Conservation (phyloP, 2,329 filamentous ascomycete genomes). For the Colletotrichum plurivorum region DNA sequence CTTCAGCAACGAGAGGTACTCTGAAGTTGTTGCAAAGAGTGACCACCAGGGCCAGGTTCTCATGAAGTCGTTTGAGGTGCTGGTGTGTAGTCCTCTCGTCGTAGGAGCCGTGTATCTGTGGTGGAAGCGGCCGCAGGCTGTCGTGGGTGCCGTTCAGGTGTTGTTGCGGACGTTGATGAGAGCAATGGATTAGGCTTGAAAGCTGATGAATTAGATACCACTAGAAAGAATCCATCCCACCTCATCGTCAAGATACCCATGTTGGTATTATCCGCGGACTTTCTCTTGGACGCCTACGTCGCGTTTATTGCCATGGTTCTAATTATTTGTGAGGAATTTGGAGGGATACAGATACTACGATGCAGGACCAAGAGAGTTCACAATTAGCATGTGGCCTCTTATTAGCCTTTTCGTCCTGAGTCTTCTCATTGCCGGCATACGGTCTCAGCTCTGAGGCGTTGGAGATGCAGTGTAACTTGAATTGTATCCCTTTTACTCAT, state of each 20-base stretch:
- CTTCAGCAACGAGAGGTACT: slow-evolving; percentile 94
- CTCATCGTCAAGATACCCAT: not conserved
- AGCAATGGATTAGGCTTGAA: not conserved
- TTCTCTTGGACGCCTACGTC: too few species aligned
- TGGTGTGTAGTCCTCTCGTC: slow-evolving; percentile 37
- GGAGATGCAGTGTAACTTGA: too few species aligned
- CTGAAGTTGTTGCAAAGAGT: slow-evolving; percentile 80
- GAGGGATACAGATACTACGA: too few species aligned
- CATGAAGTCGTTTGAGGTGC: slow-evolving; percentile 46
- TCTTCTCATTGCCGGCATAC: too few species aligned
- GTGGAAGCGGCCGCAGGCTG: slow-evolving; percentile 39
- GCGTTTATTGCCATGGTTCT: too few species aligned
- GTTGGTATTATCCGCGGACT: not conserved
- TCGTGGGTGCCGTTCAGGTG: slow-evolving; percentile 23
- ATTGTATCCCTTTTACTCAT: too few species aligned
- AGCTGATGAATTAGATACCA: not conserved
- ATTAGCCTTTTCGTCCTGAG: too few species aligned
- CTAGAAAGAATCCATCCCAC: too few species aligned
- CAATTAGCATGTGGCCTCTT: too few species aligned
- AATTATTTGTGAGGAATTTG: too few species aligned
- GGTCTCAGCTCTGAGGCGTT: too few species aligned
- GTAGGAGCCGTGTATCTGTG: slow-evolving; percentile 37
- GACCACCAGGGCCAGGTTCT: slow-evolving; percentile 77
- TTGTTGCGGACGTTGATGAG: slow-evolving; percentile 17
- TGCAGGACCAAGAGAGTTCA: too few species aligned